phyloP scores from a whole-genome alignment of 2,329 filamentous ascomycete genomes.

The Ophiostoma perfectum region DNA sequence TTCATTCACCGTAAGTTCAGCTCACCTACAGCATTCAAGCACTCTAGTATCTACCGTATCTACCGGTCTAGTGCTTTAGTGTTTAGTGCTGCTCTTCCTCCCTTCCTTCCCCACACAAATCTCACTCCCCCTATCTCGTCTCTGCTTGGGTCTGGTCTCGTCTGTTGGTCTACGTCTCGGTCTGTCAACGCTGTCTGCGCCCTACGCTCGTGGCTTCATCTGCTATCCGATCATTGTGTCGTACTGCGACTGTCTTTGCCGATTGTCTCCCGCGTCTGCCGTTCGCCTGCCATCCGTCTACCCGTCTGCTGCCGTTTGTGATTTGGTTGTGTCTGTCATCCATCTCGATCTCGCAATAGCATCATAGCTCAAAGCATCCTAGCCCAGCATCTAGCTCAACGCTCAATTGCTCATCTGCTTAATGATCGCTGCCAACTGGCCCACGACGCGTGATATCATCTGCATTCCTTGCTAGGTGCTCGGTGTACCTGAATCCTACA shows the following conservation, averaged over 20 bases:
- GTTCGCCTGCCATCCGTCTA: not conserved
- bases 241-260: not conserved
- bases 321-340: slow-evolving; percentile 1
- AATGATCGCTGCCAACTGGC: not conserved
- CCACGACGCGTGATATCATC: slow-evolving; percentile 9
- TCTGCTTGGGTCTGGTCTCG: not conserved
- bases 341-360: not conserved
- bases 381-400: not conserved
- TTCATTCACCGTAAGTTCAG: slow-evolving; percentile 31
- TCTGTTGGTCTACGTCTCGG: not conserved
- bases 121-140: not conserved
- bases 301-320: not conserved
- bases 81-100: slow-evolving; percentile 5
- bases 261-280: not conserved
- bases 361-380: not conserved
- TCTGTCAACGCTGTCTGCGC: not conserved
- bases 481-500: not conserved
- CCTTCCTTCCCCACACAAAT: slow-evolving; percentile 19
- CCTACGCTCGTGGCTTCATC: not conserved
- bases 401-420: not conserved
- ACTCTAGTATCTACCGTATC: not conserved
- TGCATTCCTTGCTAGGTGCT: not conserved
- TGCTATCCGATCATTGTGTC: not conserved
- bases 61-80: slow-evolving; percentile 35
- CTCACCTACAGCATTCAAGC: not conserved